Evolutionary conservation across 257 asterid genomes (phyloP), one percentile per base, ranked within the genome.

Genomic region (Nicotiana attenuata): DNA sequence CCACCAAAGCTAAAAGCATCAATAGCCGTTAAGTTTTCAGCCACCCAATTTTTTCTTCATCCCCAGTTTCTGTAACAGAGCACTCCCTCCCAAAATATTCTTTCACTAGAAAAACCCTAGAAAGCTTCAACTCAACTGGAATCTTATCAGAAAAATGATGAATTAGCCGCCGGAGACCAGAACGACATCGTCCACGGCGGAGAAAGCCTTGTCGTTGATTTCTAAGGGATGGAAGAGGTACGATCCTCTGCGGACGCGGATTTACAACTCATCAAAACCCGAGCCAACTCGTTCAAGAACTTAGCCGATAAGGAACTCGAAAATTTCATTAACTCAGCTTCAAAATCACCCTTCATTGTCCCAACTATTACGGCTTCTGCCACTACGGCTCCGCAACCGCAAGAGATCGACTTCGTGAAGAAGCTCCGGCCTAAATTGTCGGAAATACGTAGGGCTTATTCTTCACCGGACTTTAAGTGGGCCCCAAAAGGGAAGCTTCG

Each of bases 241-340:
- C 97, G 99, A 20, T 91, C 98, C 2, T 96, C 99, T 0, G 99
- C 99, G 20, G 98, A 92, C 82, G 98, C 99, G 22, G 99, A 96
- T 87, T 85, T 96, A 65, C 98, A 93, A 76, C 84, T 94, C 82
- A 90, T 96, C 14, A 94, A 92, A 69, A 94, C 85, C 81, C 89
- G 99, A 19, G 98, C 99, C 14, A 89, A 91, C 89, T 89, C 98
- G 20, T 90, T 95, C 88, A 91, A 87, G 57, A 90, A 90, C 87
- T 87, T 89, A 28, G 97, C 98, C 45, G 97, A 95, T 78, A 83
- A 88, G 6, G 97, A 94, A 78, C 85, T 94, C 20, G 99, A 94
- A 91, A 93, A 93, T 86, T 96, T 96, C 84, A 87, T 96, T 45
- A 92, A 88, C 78, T 94, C 98, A 17, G 97, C 98, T 38, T 92